phyloP scores from a whole-genome alignment of 1,139 yeast genomes.

The Hanseniaspora gamundiae region DNA sequence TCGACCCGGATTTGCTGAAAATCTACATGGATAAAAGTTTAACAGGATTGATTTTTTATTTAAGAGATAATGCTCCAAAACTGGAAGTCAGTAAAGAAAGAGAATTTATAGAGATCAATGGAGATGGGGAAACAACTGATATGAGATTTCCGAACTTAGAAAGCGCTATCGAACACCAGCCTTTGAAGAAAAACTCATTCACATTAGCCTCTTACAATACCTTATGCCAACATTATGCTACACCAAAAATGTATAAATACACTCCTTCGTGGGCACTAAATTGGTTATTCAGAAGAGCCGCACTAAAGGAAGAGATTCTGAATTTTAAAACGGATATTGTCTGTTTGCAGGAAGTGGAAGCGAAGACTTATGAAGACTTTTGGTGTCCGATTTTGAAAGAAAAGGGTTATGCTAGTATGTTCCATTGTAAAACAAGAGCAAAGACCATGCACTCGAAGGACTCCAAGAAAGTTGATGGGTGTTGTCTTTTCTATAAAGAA shows the following conservation, averaged over 20 bases:
- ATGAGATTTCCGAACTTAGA: constrained; percentile 25
- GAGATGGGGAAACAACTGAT: constrained; percentile 51
- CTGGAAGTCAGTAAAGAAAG: constrained; percentile 58
- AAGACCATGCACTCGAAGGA: constrained; percentile 80
- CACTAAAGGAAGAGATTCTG: constrained; percentile 60
- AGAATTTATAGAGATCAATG: constrained; percentile 69
- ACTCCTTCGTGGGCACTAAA: constrained; percentile 96
- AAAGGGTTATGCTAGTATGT: constrained; percentile 69
- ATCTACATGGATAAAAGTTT: constrained; percentile 76
- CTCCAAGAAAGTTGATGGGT: constrained; percentile 89
- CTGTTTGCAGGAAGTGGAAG: constrained; percentile 93
- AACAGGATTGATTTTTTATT: constrained; percentile 61
- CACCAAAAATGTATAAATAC: constrained; percentile 80
- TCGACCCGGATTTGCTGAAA: constrained; percentile 53
- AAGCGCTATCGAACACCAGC: constrained; percentile 24
- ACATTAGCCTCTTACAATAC: constrained; percentile 83
- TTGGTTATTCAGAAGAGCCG: constrained; percentile 84
- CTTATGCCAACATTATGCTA: constrained; percentile 90
- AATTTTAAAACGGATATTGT: constrained; percentile 59
- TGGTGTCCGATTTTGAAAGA: constrained; percentile 69
- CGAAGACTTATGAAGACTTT: constrained; percentile 70
- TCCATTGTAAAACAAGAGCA: constrained; percentile 83
- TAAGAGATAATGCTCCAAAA: constrained; percentile 74
- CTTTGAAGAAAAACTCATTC: constrained; percentile 33
- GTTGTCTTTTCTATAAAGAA: constrained; percentile 78